These are phyloP conservation scores for Sclerotinia glacialis DNA, from an alignment of 2,329 filamentous ascomycete species.

Conservation along the genomic window DNA sequence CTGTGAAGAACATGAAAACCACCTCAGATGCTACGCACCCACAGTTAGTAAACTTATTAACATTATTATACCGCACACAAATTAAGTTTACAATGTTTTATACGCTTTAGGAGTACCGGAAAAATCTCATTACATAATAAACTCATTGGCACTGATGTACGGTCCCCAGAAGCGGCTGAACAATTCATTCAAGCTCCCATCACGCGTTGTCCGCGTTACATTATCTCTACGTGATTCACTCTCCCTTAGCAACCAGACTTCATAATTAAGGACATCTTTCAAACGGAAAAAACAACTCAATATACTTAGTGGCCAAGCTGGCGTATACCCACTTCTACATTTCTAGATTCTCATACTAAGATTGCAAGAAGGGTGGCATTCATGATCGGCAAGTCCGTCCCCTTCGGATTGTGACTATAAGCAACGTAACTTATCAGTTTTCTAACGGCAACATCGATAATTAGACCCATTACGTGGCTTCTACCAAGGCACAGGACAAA, in stretches of 20 bases:
- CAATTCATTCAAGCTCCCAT: not conserved
- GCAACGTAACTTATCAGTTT: not conserved
- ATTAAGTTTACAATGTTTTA: not conserved
- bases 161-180: not conserved
- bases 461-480: not conserved
- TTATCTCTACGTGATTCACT: not conserved
- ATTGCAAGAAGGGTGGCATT: too few relatives aligned
- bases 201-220: not conserved
- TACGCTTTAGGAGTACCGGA: too few relatives aligned
- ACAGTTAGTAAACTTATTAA: not conserved
- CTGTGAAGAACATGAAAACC: not conserved
- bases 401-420: not conserved
- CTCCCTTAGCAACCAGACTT: too few relatives aligned
- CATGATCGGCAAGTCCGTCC: not conserved
- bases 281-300: not conserved
- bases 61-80: not conserved
- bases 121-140: not conserved
- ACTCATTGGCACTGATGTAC: not conserved
- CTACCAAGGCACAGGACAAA: not conserved
- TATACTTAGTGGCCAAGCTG: conserved; percentile 7
- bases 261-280: not conserved
- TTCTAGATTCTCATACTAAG: not conserved
- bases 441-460: too few relatives aligned
- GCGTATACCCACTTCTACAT: not conserved
- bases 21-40: not conserved